Base-by-base conservation (phyloP, 345 rosid genomes). In the Durio zibethinus region DNA sequence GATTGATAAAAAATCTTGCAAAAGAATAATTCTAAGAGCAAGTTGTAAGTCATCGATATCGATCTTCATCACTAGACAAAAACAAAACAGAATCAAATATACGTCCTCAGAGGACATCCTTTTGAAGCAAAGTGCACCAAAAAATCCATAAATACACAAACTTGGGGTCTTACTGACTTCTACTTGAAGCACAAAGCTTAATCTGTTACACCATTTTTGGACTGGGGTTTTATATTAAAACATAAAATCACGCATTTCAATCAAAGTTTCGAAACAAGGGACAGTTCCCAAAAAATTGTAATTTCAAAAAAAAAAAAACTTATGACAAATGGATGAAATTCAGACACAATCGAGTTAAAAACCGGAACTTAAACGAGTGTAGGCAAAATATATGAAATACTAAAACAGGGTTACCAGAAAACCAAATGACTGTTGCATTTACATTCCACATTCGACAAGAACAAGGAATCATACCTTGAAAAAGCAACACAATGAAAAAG, bases 401-500 rank as follows among this genome's bases (percentile, higher is more conserved):
- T 11, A 72, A 11, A 53, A 52, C 20, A 50, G 25, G 47, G 63
- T 35, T n/a, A 31, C 31, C 21, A 52, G 48, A 53, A 35, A 72
- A 53, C 21, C 29, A 20, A 72, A 54, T 33, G 42, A 33, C 45
- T 48, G 29, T 52, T 31, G n/a, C 62, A 73, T 36, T 38, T 3
- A 21, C 50, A 7, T n/a, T 56, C 52, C 7, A 23, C 14, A 38
- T 48, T 29, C 40, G 42, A 52, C 45, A 35, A 50, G 76, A 73
- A 56, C 48, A 38, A 73, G 23, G 63, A 54, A 56, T 12, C 65
- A 36, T 54, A 73, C 76, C 76, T 71, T 71, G 21, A 20, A 52
- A 71, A 29, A 5, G 23, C 27, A 71, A 20, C 18, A 20, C 31
- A 73, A 21, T 33, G 47, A 10, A 21, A 56, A 36, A 35, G 10